These are phyloP conservation scores for Rhizopus stolonifer DNA, from an alignment of 371 early-diverging fungal genomes.

Conservation along the genomic window DNA sequence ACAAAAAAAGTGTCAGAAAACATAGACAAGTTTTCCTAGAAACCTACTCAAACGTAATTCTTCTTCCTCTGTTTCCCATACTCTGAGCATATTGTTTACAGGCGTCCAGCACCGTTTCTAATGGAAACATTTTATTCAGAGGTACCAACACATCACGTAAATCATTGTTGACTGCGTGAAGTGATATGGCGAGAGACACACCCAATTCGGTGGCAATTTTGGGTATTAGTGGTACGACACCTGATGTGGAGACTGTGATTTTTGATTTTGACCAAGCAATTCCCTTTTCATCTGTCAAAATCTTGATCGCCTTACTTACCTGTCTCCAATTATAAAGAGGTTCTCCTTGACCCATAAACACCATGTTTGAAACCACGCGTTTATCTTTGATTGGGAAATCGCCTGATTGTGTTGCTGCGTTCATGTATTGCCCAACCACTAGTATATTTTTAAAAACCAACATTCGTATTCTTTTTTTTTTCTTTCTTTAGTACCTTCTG, in stretches of 20 bases:
- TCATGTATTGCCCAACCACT: constrained; percentile 87
- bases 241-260: constrained; percentile 89
- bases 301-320: constrained; percentile 70
- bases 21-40: neutral
- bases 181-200: constrained; percentile 82
- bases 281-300: constrained; percentile 71
- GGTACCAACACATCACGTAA: constrained; percentile 84
- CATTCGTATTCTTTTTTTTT: no score
- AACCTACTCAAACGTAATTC: constrained; percentile 75
- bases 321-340: constrained; percentile 84
- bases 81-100: constrained; percentile 61
- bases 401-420: constrained; percentile 58
- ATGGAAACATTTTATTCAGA: constrained; percentile 79
- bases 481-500: constrained; percentile 46
- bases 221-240: constrained; percentile 81
- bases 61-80: constrained; percentile 44
- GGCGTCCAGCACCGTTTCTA: constrained; percentile 71
- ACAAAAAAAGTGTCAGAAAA: neutral
- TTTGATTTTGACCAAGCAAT: constrained; percentile 70
- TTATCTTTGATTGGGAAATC: constrained; percentile 54
- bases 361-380: constrained; percentile 74
- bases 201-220: constrained; percentile 75
- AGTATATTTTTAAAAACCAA: no score
- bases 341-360: constrained; percentile 94
- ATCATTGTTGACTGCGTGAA: constrained; percentile 85